Base-by-base conservation (phyloP, 768 basidiomycete genomes). In the Phallus indusiatus region DNA sequence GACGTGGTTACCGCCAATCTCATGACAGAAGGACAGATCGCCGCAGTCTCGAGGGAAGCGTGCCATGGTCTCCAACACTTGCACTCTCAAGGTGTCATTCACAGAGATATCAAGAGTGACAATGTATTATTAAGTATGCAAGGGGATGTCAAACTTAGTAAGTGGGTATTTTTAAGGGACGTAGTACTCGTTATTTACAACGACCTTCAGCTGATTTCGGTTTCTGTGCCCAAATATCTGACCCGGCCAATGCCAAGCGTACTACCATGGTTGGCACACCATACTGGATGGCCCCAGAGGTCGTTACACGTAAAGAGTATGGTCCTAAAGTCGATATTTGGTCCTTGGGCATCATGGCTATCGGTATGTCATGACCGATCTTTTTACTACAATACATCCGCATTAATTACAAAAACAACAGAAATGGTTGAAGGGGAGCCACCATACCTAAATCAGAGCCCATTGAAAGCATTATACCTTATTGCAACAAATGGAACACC, bases 341-440 rank as follows among this genome's bases (percentile, higher is more conserved):
- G 94, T 89, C 86, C 70, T 73, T 96, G 63, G 94, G 94, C 3
- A 96, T 97, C 76, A 96, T 95, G 83, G 89, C 94, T 49, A 90
- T 96, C 64, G 94, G 92, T 88, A 71, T 70, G 76, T 75, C 69
- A 62, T 60, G 47, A 47, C 12, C 5, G 17, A 8, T 11, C 17
- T 22, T 5, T n/a, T 24, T 42, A 8, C 33, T 42, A 8, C 33
- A n/a, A 11, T 36, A 8, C 10, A 50, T 18, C 55, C 49, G 37
- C 35, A 35, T 53, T 49, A 18, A 48, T 36, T n/a, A 63, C 47
- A 57, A 33, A 52, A 17, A 60, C 22, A 3, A 10, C 67, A 92
- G 93, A 96, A 75, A 96, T 97, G 94, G 94, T 97, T 66, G 94
- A 97, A 73, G 94, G 94, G 57, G 94, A 96, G 71, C 94, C 94